Conservation (phyloP, 2,329 filamentous ascomycete genomes). For the Chaetomium strumarium region DNA sequence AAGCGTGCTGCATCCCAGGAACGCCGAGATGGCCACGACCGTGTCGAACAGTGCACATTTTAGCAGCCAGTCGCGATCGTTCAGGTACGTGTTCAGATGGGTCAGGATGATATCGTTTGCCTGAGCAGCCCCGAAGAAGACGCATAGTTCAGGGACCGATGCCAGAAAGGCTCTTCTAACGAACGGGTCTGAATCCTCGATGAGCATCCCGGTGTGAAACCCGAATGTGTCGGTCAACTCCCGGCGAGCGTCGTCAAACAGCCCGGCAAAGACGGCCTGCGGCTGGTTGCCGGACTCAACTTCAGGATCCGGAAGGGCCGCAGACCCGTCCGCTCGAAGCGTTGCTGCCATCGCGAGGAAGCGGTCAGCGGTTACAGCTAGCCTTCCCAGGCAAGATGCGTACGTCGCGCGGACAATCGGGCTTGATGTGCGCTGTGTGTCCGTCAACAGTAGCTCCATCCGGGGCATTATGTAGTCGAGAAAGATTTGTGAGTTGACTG, state of each 20-base stretch:
- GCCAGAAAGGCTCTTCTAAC: constrained; percentile 87
- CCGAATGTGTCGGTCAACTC: constrained; percentile 84
- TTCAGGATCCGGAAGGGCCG: constrained; percentile 72
- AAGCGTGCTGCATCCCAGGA: constrained; percentile 79
- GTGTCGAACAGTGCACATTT: constrained; percentile 97
- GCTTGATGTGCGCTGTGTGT: constrained; percentile 48
- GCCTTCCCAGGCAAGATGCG: constrained; percentile 81
- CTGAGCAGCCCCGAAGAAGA: constrained; percentile 89
- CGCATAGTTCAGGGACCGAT: constrained; percentile 85
- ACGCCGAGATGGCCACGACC: constrained; percentile 85
- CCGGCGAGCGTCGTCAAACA: constrained; percentile 80
- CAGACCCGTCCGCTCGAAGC: constrained; percentile 73
- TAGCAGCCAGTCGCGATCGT: constrained; percentile 92
- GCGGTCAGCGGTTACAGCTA: constrained; percentile 76
- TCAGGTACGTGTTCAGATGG: constrained; percentile 94
- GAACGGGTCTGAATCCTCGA: constrained; percentile 79
- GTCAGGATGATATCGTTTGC: constrained; percentile 95
- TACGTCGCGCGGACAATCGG: constrained; percentile 82
- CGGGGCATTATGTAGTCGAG: constrained; percentile 62
- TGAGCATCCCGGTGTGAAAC: constrained; percentile 77
- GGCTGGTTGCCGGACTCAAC: constrained; percentile 65
- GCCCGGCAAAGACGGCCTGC: constrained; percentile 67
- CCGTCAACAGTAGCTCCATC: constrained; percentile 50
- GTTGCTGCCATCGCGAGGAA: constrained; percentile 91
- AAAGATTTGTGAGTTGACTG: constrained; percentile 64